These are phyloP conservation scores for Fermentozyma sake DNA, from an alignment of 1,139 yeast species.

Conservation along the genomic window DNA sequence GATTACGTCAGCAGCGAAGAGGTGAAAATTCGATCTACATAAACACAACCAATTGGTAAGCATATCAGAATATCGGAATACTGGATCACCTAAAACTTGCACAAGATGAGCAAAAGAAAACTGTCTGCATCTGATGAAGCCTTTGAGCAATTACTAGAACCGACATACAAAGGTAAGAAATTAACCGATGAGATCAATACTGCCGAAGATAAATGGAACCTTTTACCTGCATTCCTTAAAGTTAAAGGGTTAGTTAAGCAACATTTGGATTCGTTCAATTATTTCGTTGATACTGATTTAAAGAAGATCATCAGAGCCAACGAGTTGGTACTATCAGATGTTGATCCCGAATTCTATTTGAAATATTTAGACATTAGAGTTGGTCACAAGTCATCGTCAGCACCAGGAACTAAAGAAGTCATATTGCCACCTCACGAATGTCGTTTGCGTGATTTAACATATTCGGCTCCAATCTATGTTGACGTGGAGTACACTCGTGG, in stretches of 20 bases:
- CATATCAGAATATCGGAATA: too few relatives aligned
- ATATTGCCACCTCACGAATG: slow-evolving; percentile 93
- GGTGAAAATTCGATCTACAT: too few relatives aligned
- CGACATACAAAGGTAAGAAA: slow-evolving; percentile 79
- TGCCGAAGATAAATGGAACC: slow-evolving; percentile 92
- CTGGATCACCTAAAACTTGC: neutral
- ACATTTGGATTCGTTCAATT: slow-evolving; percentile 94
- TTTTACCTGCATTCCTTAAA: slow-evolving; percentile 89
- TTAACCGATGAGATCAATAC: slow-evolving; percentile 85
- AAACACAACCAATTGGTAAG: too few relatives aligned
- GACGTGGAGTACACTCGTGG: slow-evolving; percentile 98
- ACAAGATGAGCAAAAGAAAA: slow-evolving; percentile 2
- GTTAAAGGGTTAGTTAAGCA: slow-evolving; percentile 96
- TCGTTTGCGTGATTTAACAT: slow-evolving; percentile 88
- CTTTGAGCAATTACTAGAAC: slow-evolving; percentile 73
- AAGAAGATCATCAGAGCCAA: slow-evolving; percentile 90
- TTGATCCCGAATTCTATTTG: slow-evolving; percentile 93
- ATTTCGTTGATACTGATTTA: slow-evolving; percentile 89
- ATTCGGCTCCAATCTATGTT: slow-evolving; percentile 93
- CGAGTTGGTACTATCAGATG: slow-evolving; percentile 84
- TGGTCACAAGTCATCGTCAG: slow-evolving; percentile 60
- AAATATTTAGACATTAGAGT: slow-evolving; percentile 90
- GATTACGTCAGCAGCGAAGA: too few relatives aligned
- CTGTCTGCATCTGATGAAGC: slow-evolving; percentile 36
- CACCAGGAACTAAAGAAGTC: slow-evolving; percentile 53